phyloP scores from a whole-genome alignment of 2,329 filamentous ascomycete genomes.

The Ascochyta viciae-villosae region DNA sequence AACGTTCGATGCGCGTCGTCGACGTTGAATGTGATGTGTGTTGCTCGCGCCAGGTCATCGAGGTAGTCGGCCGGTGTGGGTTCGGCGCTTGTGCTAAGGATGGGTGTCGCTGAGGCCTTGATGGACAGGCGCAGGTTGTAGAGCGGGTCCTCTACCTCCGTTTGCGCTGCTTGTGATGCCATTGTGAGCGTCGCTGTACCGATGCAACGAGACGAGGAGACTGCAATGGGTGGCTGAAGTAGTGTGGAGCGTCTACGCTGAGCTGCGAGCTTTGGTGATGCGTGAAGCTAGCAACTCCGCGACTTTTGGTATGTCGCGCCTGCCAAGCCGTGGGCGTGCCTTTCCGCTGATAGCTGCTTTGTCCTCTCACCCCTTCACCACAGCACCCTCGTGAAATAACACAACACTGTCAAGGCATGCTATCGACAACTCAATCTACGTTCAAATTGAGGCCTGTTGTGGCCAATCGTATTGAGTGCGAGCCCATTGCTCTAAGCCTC shows the following conservation, averaged over 20 bases:
- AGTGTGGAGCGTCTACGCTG: background rate
- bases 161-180: slow-evolving; percentile 31
- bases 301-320: slow-evolving; percentile 16
- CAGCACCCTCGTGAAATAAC: background rate
- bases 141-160: slow-evolving; percentile 69
- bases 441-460: no score
- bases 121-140: slow-evolving; percentile 85
- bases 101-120: slow-evolving; percentile 70
- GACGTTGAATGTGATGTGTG: slow-evolving; percentile 70
- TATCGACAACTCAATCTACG: no score
- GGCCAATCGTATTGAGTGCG: no score
- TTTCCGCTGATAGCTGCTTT: background rate
- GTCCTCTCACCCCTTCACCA: background rate
- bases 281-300: slow-evolving; percentile 11
- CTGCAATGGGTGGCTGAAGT: background rate
- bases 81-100: slow-evolving; percentile 76
- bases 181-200: background rate
- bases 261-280: slow-evolving; percentile 1
- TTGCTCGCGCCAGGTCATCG: slow-evolving; percentile 64
- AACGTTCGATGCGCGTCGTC: slow-evolving; percentile 68
- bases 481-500: no score
- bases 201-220: background rate
- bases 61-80: slow-evolving; percentile 66
- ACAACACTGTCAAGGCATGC: no score
- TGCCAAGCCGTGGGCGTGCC: slow-evolving; percentile 16